Evolutionary conservation across 495 filamentous ascomycete genomes (phyloP), one percentile per base, ranked within the genome.

Genomic region (Podospora sp.): DNA sequence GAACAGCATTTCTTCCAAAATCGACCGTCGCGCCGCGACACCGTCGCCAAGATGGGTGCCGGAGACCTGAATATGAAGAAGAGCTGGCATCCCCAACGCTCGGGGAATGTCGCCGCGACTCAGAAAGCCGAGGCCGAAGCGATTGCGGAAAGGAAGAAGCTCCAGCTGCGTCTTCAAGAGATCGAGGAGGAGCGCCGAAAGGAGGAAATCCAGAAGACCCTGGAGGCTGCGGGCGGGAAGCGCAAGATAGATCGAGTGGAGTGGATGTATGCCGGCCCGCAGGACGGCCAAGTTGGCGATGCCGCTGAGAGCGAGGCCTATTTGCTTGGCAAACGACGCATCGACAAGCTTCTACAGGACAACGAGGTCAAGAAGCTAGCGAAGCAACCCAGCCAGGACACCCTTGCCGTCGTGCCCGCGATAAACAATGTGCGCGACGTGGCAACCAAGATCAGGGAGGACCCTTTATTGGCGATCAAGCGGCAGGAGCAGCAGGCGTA

Each of bases 51-150:
- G 63, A 94, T 94, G 91, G 89, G 91, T 81, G 73, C 75, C 61
- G 90, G 91, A 71, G 92, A 96, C 83, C 82, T 97, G 74, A 96
- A 97, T 71, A 81, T 97, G 71, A 99, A 99, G 82, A 99, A 99
- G 84, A 94, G 91, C 83, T 99, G 94, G 91, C 94, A 99, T 75
- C 74, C 72, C 74, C 74, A 76, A 60, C 72, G 76, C 22, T 75
- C 75, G 36, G 74, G 71, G 71, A 77, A 77, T 65, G 53, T 77
- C 58, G 76, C 76, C 49, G 76, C 76, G 6, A 76, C 74, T n/a
- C 66, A 73, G 21, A 76, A 75, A 24, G 75, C 75, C 65, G 94
- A 99, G 74, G 88, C 95, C 74, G 90, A 91, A 69, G 95, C 95
- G n/a, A 87, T 99, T 0, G 92, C 96, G 57, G 96, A 98, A 81